Percentiles rank a stretch among this genome's conserved stretches.
Conservation (phyloP, 176 grass and related monocot species). For the Rhynchospora breviuscula region DNA sequence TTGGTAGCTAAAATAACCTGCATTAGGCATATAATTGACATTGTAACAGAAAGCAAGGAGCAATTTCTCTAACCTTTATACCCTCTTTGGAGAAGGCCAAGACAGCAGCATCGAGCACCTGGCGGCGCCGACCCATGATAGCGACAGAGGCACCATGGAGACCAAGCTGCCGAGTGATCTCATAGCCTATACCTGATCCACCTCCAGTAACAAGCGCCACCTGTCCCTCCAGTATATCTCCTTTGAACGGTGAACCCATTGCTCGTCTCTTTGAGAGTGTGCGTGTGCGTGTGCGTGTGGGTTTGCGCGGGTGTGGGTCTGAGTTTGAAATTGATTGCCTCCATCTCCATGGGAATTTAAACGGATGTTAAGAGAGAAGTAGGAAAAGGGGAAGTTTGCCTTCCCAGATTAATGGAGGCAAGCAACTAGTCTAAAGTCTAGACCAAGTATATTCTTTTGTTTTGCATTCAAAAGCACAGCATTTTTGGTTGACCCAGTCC, state of each 20-base stretch:
- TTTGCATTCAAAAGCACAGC: too few relatives aligned
- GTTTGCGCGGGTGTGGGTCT: too few relatives aligned
- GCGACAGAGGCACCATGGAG: slow-evolving; percentile 61
- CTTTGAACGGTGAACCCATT: slow-evolving; percentile 26
- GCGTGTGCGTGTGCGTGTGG: too few relatives aligned
- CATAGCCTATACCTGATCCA: slow-evolving; percentile 31
- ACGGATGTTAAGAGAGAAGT: neutral
- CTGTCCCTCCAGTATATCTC: too few relatives aligned
- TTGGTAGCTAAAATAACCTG: too few relatives aligned
- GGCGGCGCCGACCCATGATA: slow-evolving; percentile 73
- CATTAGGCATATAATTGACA: too few relatives aligned
- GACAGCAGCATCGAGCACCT: slow-evolving; percentile 68
- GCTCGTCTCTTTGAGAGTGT: neutral
- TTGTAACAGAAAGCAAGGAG: neutral
- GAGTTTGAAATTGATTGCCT: neutral
- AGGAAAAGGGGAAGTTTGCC: neutral
- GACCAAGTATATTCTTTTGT: too few relatives aligned
- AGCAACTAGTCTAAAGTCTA: too few relatives aligned
- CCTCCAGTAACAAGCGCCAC: too few relatives aligned
- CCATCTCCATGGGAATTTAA: neutral
- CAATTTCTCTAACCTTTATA: slow-evolving; percentile 10
- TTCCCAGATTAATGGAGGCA: too few relatives aligned
- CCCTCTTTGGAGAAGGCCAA: slow-evolving; percentile 24
- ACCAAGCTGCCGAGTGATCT: slow-evolving; percentile 58
- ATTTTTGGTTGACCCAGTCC: too few relatives aligned